Conservation (phyloP, 2,329 filamentous ascomycete genomes). For the Calonectria multiphialidica region DNA sequence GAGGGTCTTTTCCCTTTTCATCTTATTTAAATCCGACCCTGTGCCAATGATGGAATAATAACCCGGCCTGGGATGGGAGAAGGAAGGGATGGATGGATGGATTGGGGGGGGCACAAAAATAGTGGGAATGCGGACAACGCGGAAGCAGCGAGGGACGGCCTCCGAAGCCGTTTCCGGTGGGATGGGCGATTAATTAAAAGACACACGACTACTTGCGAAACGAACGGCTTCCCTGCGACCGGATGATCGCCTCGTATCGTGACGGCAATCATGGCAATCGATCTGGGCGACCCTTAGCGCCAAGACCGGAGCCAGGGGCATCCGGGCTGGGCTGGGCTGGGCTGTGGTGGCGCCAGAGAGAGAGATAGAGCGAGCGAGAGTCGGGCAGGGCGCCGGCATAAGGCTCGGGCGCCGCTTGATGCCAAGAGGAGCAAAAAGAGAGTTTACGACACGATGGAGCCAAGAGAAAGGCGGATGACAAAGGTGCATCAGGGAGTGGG, state of each 20-base stretch:
- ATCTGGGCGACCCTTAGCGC: neutral
- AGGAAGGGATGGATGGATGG: too few relatives aligned
- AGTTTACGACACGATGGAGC: neutral
- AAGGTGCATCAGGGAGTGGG: neutral
- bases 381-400: too few relatives aligned
- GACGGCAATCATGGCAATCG: slow-evolving; percentile 2
- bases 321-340: too few relatives aligned
- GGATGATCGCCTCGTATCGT: slow-evolving; percentile 1
- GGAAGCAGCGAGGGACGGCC: neutral
- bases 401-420: neutral
- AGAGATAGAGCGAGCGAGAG: too few relatives aligned
- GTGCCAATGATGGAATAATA: neutral
- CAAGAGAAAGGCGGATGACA: neutral
- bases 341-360: neutral
- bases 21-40: neutral
- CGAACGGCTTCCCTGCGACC: neutral
- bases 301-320: neutral
- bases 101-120: neutral
- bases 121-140: neutral
- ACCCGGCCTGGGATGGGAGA: too few relatives aligned
- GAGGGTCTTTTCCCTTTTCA: neutral
- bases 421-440: neutral
- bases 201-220: neutral
- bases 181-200: neutral
- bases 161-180: neutral